Base-by-base conservation (phyloP, 176 grass and related monocot species). In the Oryza glaberrima region DNA sequence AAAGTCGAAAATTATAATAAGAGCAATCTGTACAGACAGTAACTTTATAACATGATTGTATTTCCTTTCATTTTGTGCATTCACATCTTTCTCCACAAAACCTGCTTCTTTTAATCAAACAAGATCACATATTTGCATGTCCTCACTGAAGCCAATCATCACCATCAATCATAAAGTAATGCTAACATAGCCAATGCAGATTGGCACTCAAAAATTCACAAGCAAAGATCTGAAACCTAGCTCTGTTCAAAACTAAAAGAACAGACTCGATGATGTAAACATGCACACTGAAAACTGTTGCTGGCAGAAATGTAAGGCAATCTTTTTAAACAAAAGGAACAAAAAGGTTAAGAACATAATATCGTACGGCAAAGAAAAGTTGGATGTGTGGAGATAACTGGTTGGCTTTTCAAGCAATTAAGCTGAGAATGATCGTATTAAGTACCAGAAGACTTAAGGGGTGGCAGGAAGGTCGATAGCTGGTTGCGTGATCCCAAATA, bases 401-500 rank as follows among this genome's bases (percentile, higher is more conserved):
- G 30, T 15, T 46, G 73, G 26, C 44, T 47, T 86, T 77, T 67
- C 44, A 82, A 81, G 77, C 71, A 81, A 65, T 81, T 85, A 89
- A 23, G 54, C 5, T 72, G 78, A 85, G 32, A 72, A 22, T 45
- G 72, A 86, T 73, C 73, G 72, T 44, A 86, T 35, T 46, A 72
- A 90, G 34, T 82, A 40, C 34, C 65, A 45, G 66, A 86, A 82
- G 66, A 70, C 34, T 77, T 36, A 10, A 72, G 44, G 25, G 28
- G 11, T 45, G 69, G 44, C 34, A n/a, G 20, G 54, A 77, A 86
- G 43, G 78, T 86, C 73, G 77, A 77, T 63, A 54, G 56, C 78
- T 60, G 47, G 64, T 3, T 69, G 36, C 77, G 52, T 47, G 49
- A 19, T 20, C 19, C 35, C 11, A 12, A 87, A 61, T 4, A 54